Evolutionary conservation across 1,284 basidiomycete genomes (phyloP).

Genomic region (Puccinia sorghi): DNA sequence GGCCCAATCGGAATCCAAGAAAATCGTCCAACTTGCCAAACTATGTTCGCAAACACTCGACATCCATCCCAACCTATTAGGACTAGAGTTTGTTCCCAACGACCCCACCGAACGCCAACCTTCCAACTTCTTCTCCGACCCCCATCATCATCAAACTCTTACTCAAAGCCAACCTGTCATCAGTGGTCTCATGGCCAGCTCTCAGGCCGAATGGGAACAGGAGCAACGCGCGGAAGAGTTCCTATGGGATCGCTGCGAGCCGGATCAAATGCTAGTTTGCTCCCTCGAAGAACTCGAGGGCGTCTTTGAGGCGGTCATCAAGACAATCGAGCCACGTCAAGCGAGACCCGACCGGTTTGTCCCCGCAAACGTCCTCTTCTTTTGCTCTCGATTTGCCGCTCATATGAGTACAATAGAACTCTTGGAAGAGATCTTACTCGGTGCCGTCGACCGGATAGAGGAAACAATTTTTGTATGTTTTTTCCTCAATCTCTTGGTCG

Average conservation of each 20-base stretch:
- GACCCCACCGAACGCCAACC: not conserved
- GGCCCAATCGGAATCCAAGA: slow-evolving; percentile 39
- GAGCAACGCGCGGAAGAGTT: slow-evolving; percentile 45
- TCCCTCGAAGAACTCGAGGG: slow-evolving; percentile 53
- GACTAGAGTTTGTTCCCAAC: slow-evolving; percentile 4
- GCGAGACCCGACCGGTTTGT: slow-evolving; percentile 55
- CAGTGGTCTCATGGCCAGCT: slow-evolving; percentile 7
- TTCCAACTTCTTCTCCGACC: not conserved
- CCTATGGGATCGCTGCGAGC: slow-evolving; percentile 40
- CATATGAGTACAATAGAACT: slow-evolving; percentile 54
- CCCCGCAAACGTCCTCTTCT: slow-evolving; percentile 56
- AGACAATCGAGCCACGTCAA: slow-evolving; percentile 54
- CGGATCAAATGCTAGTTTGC: slow-evolving; percentile 57
- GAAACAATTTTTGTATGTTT: slow-evolving; percentile 79
- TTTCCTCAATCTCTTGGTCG: slow-evolving; percentile 19
- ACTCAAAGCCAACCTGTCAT: not conserved
- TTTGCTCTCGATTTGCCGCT: slow-evolving; percentile 55
- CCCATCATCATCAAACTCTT: not conserved
- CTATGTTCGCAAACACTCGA: slow-evolving; percentile 26
- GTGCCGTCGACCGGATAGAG: slow-evolving; percentile 87
- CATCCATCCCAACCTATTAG: slow-evolving; percentile 20
- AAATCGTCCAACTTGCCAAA: slow-evolving; percentile 35
- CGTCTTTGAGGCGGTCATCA: slow-evolving; percentile 54
- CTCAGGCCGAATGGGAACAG: slow-evolving; percentile 35
- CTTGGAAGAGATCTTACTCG: slow-evolving; percentile 87